Evolutionary conservation across 805 yeast genomes (phyloP), one percentile per base, ranked within the genome.

Genomic region (Naumovozyma castellii): DNA sequence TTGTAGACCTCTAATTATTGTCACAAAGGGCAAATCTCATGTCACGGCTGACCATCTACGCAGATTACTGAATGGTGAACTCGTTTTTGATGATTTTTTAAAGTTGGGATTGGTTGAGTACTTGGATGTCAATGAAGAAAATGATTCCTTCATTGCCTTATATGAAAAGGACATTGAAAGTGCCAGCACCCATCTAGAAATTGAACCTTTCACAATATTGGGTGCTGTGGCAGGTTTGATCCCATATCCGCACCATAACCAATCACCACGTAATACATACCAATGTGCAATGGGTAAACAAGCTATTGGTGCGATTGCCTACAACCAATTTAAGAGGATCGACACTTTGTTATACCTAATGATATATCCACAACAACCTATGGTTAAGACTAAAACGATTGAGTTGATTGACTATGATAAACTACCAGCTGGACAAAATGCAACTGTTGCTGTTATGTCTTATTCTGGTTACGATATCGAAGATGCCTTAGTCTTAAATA

Each of bases 271-370:
- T 78, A 92, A 92, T 60, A 92, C 98, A 1, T 92, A 92, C 66
- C 98, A 92, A 71, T 88, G 96, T 63, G 98, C 98, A 52, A 92
- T 92, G 98, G 98, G 98, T 77, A 92, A 92, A 66, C 98, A 92
- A 68, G 98, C 98, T n/a, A 90, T 92, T 63, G 98, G 98, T 51
- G 97, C 97, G 2, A 92, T 92, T 64, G 96, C 94, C 9, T 92
- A 92, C 61, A 92, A 92, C 62, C 98, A 92, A 65, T 84, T 92
- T 67, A 76, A 86, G 58, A 80, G 98, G 62, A 90, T 92, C 49
- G 98, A 92, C 57, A 92, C 98, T 1, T 66, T 92, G 56, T 68
- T 92, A 48, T 92, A 92, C 57, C 70, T 92, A 48, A 84, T 92
- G 95, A 95, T 87, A n/a, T 92, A 92, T 58, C 98, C 98, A 3